Base-by-base conservation (phyloP, 257 asterid species). In the Echites panduratus region DNA sequence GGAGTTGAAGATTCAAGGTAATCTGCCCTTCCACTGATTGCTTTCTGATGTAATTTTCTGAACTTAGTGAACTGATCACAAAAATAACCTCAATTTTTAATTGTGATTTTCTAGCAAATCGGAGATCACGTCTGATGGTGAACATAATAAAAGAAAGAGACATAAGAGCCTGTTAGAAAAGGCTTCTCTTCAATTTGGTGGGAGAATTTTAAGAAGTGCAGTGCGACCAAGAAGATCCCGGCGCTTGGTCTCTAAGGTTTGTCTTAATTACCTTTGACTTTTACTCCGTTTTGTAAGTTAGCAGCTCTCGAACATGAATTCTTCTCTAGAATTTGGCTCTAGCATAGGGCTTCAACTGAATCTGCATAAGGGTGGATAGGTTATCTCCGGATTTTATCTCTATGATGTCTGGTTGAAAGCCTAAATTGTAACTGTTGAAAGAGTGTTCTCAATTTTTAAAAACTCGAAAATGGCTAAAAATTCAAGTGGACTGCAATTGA, bases 191-290 rank as follows among this genome's bases (percentile, higher is more conserved):
- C 35, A 49, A 56, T 66, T 32, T 9, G 47, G 67, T 32, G 65
- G 66, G 22, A 72, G 78, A 72, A 32, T 49, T 79, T 72, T 79
- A 71, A 79, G 83, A 76, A 79, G 80, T 59, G 72, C 80, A 48
- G 63, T 24, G 35, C 71, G 72, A 58, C 77, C 43, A 6, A 19
- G 62, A 14, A 49, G 70, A 14, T 63, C 68, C 45, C 24, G 1
- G 4, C 68, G 68, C 47, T 63, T 63, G 48, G 24, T 38, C 26
- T 29, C 68, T 35, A 63, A 63, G 68, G 68, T 63, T 35, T 63
- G 68, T 63, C 48, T 38, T 32, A 14, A 8, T 16, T 29, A 13
- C 67, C 19, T 32, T 61, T 61, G 48, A 19, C 20, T 0, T 48
- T 7, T 38, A 38, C 41, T 12, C 35, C 14, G 24, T 47, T 63